Evolutionary conservation across 371 early-diverging fungal genomes (phyloP).

Genomic region (Lichtheimia hyalospora): DNA sequence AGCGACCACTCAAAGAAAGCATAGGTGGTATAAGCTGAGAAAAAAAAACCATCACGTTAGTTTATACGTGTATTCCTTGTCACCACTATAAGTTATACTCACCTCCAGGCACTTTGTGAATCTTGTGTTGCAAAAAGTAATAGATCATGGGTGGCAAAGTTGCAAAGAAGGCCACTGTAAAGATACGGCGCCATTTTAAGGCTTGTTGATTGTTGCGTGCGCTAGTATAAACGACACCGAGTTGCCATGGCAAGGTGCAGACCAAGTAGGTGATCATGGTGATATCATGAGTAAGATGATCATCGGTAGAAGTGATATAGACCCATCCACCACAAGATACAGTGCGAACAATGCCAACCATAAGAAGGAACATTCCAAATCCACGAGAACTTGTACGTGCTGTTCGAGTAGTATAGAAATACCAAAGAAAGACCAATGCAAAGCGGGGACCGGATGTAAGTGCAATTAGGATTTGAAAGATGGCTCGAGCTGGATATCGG

Average conservation of each 20-base stretch:
- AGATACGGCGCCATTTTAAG: slow-evolving; percentile 39
- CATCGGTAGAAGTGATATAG: slow-evolving; percentile 79
- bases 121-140: slow-evolving; percentile 79
- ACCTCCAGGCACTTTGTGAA: slow-evolving; percentile 70
- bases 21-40: slow-evolving; percentile 75
- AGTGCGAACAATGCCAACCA: slow-evolving; percentile 69
- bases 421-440: slow-evolving; percentile 68
- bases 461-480: slow-evolving; percentile 81
- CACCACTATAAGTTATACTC: slow-evolving; percentile 6
- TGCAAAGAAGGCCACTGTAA: slow-evolving; percentile 62
- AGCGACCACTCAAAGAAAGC: slow-evolving; percentile 86
- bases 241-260: slow-evolving; percentile 75
- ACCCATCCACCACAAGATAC: slow-evolving; percentile 81
- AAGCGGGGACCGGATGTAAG: slow-evolving; percentile 72
- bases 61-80: neutral
- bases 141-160: slow-evolving; percentile 75
- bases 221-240: slow-evolving; percentile 56
- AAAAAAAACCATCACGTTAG: neutral
- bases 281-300: slow-evolving; percentile 79
- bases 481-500: slow-evolving; percentile 74
- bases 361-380: slow-evolving; percentile 60
- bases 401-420: slow-evolving; percentile 49
- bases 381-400: slow-evolving; percentile 44
- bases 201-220: slow-evolving; percentile 26
- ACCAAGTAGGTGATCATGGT: slow-evolving; percentile 77